Base-by-base conservation (phyloP, 1,139 yeast species). In the Eremothecium gossypii region DNA sequence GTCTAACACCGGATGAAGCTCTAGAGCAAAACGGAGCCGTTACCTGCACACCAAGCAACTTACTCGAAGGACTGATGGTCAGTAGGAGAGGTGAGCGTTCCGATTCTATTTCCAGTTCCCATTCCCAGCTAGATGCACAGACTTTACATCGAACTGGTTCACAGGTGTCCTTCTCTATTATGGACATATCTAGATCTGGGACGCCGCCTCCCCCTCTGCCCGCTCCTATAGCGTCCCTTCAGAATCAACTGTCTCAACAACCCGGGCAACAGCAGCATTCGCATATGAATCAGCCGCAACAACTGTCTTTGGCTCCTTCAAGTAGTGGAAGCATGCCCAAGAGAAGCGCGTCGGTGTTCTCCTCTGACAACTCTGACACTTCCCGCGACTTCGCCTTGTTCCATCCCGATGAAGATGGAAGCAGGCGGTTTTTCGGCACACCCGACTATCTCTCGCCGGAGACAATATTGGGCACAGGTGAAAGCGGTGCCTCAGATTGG, bases 391-490 rank as follows among this genome's bases (percentile, higher is more conserved):
- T 74, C 53, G 87, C 86, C 0, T 68, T 85, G 39, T 84, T 77
- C 58, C 85, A 84, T 59, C 93, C 94, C 1, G 70, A 72, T 29
- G 71, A 71, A 41, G 64, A 71, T 40, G 55, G 50, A 39, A 66
- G 71, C 29, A 71, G 73, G 42, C 76, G 74, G 50, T 89, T 91
- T 57, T 95, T 87, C 30, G 99, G 99, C 0, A 93, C 99, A 0
- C 98, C 99, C 0, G 99, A 93, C 59, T 93, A 93, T 61, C 72
- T 93, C 33, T 95, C 99, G 0, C 99, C 99, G 0, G 99, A 93
- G 58, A 89, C 96, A 0, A 86, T 93, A 49, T 70, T 75, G 38
- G 97, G 97, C 28, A 71, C 73, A 6, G 85, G 86, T 0, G 96
- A 91, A 60, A 86, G 81, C 49, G 91, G 81, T 52, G 76, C 82